A percentile compares a stretch with the other conserved stretches of the same genome.
Evolutionary conservation across 192 early-diverging fungal genomes (phyloP).

Genomic region (Coemansia sp.): DNA sequence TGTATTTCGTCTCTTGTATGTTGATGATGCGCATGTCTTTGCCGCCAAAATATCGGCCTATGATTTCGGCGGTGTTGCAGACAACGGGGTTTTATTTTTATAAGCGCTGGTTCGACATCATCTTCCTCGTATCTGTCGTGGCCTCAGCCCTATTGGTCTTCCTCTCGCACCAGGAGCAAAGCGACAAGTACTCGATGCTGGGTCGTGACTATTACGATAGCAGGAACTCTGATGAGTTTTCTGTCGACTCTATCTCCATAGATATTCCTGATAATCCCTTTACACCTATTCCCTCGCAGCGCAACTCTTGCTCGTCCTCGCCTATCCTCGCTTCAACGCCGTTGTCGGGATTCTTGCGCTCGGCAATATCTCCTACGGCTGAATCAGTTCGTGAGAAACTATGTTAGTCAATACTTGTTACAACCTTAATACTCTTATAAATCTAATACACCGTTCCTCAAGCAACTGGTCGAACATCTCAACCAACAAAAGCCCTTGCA

Average conservation of each 20-base stretch:
- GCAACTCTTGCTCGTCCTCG: slow-evolving; percentile 36
- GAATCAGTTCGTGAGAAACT: slow-evolving; percentile 35
- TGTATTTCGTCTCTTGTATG: slow-evolving; percentile 91
- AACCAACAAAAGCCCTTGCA: too few species aligned
- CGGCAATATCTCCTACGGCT: slow-evolving; percentile 1
- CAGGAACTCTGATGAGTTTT: slow-evolving; percentile 37
- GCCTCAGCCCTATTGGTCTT: slow-evolving; percentile 74
- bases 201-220: slow-evolving; percentile 50
- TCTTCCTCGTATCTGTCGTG: slow-evolving; percentile 84
- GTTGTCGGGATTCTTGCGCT: slow-evolving; percentile 18
- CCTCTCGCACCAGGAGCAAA: slow-evolving; percentile 66
- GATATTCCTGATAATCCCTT: slow-evolving; percentile 41
- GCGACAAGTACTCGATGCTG: slow-evolving; percentile 58
- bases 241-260: slow-evolving; percentile 47
- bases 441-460: neutral
- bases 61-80: slow-evolving; percentile 80
- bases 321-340: slow-evolving; percentile 28
- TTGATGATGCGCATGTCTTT: slow-evolving; percentile 91
- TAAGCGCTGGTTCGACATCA: slow-evolving; percentile 93
- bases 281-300: slow-evolving; percentile 43
- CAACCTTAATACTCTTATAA: neutral
- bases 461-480: too few species aligned
- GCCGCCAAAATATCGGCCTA: slow-evolving; percentile 80
- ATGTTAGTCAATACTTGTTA: neutral
- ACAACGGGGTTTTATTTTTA: slow-evolving; percentile 90